Percentiles rank a stretch among this genome's conserved stretches.
Evolutionary conservation across 352 stramenopile species (phyloP).

Genomic region (Globisporangium nunn): DNA sequence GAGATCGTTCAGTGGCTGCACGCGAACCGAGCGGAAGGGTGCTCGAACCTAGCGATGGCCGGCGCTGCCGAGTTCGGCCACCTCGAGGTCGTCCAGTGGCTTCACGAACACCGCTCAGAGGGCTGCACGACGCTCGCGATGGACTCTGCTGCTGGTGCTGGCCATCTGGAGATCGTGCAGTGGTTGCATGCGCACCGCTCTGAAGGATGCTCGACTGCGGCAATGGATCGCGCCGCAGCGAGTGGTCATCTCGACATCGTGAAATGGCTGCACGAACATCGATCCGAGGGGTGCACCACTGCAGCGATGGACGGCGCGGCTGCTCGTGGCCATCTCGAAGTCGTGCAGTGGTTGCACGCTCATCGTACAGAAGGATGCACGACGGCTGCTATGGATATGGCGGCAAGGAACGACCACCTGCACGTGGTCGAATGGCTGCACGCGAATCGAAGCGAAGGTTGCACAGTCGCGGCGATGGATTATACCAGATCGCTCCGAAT

Average conservation of each 20-base stretch:
- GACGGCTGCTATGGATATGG: not conserved
- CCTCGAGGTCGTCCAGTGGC: not conserved
- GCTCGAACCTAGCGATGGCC: not conserved
- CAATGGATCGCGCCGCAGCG: not conserved
- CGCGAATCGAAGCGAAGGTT: conserved; percentile 17
- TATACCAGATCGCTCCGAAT: not conserved
- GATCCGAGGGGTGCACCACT: conserved; percentile 1
- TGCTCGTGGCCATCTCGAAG: not conserved
- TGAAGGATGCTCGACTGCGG: not conserved
- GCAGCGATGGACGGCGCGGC: not conserved
- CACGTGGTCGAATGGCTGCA: conserved; percentile 55
- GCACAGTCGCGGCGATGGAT: not conserved
- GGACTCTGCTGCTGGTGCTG: not conserved
- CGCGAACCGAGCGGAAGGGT: conserved; percentile 7
- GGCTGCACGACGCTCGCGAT: not conserved
- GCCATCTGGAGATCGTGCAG: not conserved
- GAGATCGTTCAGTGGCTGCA: conserved; percentile 15
- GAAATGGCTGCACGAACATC: conserved; percentile 54
- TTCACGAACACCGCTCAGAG: not conserved
- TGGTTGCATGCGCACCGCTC: conserved; percentile 2
- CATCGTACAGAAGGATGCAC: not conserved
- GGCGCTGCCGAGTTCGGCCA: not conserved
- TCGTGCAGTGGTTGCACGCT: conserved; percentile 5
- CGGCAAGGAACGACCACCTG: conserved; percentile 12
- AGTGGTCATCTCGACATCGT: conserved; percentile 27